A percentile compares a stretch with the other conserved stretches of the same genome.
Evolutionary conservation across 1,139 yeast species (phyloP).

Genomic region (Pichia sp.): DNA sequence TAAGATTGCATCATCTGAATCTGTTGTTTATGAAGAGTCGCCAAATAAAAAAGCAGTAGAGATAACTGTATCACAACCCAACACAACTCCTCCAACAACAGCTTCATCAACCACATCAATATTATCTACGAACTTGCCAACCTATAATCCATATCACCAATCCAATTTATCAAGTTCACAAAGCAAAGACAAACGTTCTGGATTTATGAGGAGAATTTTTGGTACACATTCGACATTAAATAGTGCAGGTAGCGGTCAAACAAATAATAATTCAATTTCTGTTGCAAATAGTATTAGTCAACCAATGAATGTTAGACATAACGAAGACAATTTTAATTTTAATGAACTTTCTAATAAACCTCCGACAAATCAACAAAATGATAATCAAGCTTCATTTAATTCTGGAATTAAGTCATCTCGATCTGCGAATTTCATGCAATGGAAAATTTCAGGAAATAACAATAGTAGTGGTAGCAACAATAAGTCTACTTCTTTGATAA

Average conservation of each 20-base stretch:
- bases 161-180: constrained; percentile 5
- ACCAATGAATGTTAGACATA: constrained; percentile 27
- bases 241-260: constrained; percentile 1
- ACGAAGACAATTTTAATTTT: constrained; percentile 18
- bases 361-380: not conserved
- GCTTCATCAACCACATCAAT: constrained; percentile 4
- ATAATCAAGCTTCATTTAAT: not conserved
- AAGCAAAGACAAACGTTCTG: constrained; percentile 16
- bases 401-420: constrained; percentile 30
- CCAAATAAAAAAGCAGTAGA: not conserved
- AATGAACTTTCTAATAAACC: not conserved
- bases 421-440: constrained; percentile 43
- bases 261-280: not conserved
- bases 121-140: not conserved
- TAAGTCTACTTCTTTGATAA: not conserved
- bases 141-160: constrained; percentile 6
- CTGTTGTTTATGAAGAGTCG: constrained; percentile 1
- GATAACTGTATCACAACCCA: not conserved
- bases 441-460: constrained; percentile 10
- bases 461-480: constrained; percentile 2
- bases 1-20: constrained; percentile 7
- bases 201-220: constrained; percentile 28
- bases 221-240: constrained; percentile 17
- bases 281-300: constrained; percentile 21
- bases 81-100: not conserved